These are phyloP conservation scores for Alnus rubra DNA, from an alignment of 306 rosid genomes.

Conservation along the genomic window DNA sequence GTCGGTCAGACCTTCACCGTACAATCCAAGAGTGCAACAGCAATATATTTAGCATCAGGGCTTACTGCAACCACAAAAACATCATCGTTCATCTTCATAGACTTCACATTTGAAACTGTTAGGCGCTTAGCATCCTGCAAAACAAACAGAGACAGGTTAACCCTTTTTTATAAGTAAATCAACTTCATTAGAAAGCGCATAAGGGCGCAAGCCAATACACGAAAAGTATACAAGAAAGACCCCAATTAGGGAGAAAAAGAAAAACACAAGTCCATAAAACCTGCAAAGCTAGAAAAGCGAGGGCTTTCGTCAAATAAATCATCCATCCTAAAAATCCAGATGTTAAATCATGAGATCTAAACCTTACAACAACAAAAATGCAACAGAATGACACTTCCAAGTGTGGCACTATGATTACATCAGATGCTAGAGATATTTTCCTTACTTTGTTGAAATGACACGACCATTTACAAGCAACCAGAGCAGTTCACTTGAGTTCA, in stretches of 20 bases:
- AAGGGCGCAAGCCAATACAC: neutral
- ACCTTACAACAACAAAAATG: neutral
- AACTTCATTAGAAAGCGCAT: neutral
- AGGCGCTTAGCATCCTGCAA: constrained; percentile 69
- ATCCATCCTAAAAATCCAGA: neutral
- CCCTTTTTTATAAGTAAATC: neutral
- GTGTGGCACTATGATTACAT: neutral
- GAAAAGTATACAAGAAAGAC: neutral
- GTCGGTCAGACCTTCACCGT: constrained; percentile 73
- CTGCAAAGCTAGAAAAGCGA: neutral
- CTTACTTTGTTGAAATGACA: neutral
- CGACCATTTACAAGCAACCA: neutral
- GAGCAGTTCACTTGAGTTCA: neutral
- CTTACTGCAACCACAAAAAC: constrained; percentile 79
- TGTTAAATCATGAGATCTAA: neutral
- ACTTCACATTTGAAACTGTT: constrained; percentile 57
- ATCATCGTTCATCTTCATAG: constrained; percentile 87
- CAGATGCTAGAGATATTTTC: neutral
- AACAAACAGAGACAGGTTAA: constrained; percentile 25
- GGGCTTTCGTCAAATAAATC: neutral
- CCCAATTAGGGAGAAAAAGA: neutral
- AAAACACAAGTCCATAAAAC: neutral
- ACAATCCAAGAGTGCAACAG: constrained; percentile 77
- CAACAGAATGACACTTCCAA: neutral
- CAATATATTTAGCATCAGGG: constrained; percentile 88